These are phyloP conservation scores for Fomitopsis betulina DNA, from an alignment of 1,284 basidiomycete species.

Conservation along the genomic window DNA sequence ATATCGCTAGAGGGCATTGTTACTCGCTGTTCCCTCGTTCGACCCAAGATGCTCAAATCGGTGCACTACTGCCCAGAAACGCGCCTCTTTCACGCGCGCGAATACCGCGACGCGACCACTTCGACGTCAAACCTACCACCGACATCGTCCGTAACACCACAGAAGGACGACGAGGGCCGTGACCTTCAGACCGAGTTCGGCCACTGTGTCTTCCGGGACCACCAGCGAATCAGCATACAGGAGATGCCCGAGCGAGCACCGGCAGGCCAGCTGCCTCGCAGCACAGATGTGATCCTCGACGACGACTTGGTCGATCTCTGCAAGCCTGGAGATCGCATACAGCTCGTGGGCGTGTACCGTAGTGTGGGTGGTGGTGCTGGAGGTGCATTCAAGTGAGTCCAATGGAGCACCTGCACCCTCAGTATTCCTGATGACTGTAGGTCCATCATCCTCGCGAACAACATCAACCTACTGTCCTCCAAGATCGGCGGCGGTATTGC, in stretches of 20 bases:
- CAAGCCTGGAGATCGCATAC: constrained; percentile 97
- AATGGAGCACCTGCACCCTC: not conserved
- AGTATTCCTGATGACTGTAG: constrained; percentile 38
- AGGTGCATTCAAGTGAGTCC: constrained; percentile 86
- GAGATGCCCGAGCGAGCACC: constrained; percentile 99
- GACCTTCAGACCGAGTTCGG: constrained; percentile 92
- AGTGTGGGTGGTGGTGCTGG: constrained; percentile 88
- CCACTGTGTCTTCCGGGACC: constrained; percentile 89
- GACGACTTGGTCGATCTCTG: constrained; percentile 97
- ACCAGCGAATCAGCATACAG: constrained; percentile 97
- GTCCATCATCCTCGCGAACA: constrained; percentile 93
- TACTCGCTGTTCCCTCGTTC: constrained; percentile 95
- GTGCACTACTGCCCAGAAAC: constrained; percentile 94
- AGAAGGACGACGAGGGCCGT: constrained; percentile 88
- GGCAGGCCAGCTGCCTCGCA: constrained; percentile 93
- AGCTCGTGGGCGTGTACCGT: constrained; percentile 94
- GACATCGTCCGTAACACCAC: constrained; percentile 88
- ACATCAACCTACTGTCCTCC: constrained; percentile 93
- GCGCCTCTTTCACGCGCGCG: constrained; percentile 78
- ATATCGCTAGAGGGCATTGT: constrained; percentile 98
- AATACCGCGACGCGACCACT: constrained; percentile 92
- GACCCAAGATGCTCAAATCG: constrained; percentile 97
- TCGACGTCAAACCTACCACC: constrained; percentile 83
- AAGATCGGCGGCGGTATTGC: constrained; percentile 97
- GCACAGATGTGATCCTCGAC: constrained; percentile 93